Conservation (phyloP, 2,329 filamentous ascomycete species). For the Xylaria sp. region DNA sequence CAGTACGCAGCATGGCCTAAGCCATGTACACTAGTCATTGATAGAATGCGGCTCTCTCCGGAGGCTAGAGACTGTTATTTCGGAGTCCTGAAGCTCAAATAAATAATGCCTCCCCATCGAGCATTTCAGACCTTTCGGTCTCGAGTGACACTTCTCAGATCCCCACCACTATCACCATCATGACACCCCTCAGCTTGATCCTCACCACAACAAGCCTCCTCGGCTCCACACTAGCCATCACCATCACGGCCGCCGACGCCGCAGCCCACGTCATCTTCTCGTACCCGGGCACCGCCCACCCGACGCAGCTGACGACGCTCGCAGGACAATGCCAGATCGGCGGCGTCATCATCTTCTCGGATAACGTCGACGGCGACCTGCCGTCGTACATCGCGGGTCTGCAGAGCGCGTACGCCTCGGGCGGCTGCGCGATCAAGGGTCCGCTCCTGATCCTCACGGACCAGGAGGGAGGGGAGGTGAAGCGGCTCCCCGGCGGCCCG, state of each 20-base stretch:
- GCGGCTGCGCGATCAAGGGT: constrained; percentile 26
- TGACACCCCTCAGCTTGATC: constrained; percentile 16
- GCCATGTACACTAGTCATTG: not conserved
- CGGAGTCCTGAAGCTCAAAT: not conserved
- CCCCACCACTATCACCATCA: not conserved
- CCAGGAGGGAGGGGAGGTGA: constrained; percentile 34
- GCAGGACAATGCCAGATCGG: constrained; percentile 27
- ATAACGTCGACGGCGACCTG: constrained; percentile 29
- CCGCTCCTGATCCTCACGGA: constrained; percentile 32
- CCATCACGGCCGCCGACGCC: constrained; percentile 33
- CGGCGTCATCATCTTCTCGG: constrained; percentile 33
- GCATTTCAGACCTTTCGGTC: not conserved
- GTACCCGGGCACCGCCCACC: constrained; percentile 27
- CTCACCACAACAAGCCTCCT: constrained; percentile 15
- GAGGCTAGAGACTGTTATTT: not conserved
- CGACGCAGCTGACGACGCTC: constrained; percentile 22
- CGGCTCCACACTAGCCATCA: constrained; percentile 29
- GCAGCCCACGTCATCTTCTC: constrained; percentile 34
- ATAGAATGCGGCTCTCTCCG: constrained; percentile 21
- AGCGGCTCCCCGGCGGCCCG: constrained; percentile 31
- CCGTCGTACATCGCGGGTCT: constrained; percentile 17
- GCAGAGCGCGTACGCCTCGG: constrained; percentile 25
- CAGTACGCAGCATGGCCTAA: not conserved
- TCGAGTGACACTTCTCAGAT: not conserved
- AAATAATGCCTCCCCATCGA: constrained; percentile 10